phyloP scores from a whole-genome alignment of 2,329 filamentous ascomycete species.

The Immersiporthe knoxdaviesiana region DNA sequence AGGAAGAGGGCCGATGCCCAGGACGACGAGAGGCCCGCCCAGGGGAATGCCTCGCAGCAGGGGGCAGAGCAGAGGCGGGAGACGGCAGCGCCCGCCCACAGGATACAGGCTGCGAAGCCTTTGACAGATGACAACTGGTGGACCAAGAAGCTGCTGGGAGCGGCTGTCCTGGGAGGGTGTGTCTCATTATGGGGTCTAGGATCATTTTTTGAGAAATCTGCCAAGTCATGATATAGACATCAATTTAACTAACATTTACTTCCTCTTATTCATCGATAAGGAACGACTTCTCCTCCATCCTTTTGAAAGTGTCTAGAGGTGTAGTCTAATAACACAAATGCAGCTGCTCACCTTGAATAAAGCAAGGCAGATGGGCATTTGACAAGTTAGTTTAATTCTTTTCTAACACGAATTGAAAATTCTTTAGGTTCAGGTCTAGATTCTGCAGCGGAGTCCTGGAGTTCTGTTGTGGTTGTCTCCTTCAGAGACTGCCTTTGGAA shows the following conservation, averaged over 20 bases:
- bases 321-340: no score
- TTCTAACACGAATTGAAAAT: no score
- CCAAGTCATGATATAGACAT: background rate
- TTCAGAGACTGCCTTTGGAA: background rate
- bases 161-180: constrained; percentile 64
- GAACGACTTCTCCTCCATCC: no score
- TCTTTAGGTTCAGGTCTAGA: background rate
- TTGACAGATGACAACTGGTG: constrained; percentile 69
- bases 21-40: constrained; percentile 34
- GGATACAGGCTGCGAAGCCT: constrained; percentile 59
- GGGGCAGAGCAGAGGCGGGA: constrained; percentile 26
- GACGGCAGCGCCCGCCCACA: constrained; percentile 35
- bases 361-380: background rate
- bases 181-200: constrained; percentile 62
- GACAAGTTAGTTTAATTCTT: background rate
- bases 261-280: no score
- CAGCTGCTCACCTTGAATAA: no score
- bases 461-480: background rate
- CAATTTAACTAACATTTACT: background rate
- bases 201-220: constrained; percentile 51
- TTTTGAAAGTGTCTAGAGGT: no score
- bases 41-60: constrained; percentile 31
- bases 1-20: constrained; percentile 52
- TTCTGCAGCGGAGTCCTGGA: background rate
- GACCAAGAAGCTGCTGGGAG: constrained; percentile 66